These are phyloP conservation scores for Hysterangium stoloniferum DNA, from an alignment of 768 basidiomycete genomes.

Conservation along the genomic window DNA sequence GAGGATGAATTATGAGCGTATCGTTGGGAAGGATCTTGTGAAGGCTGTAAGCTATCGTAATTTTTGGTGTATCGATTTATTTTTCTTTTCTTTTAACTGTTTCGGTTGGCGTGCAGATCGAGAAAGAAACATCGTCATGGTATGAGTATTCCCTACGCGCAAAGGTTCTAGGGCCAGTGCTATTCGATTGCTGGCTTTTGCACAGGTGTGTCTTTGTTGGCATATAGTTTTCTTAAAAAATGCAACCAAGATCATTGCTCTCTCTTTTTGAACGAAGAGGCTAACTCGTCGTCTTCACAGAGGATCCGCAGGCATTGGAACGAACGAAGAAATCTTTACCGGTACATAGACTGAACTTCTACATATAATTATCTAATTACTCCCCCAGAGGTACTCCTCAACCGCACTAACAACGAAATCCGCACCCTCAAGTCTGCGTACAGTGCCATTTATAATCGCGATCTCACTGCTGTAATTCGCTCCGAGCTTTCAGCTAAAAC, in stretches of 20 bases:
- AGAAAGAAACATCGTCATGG: conserved; percentile 12
- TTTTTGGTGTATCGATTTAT: neutral
- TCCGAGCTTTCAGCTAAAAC: neutral
- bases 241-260: no score
- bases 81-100: neutral
- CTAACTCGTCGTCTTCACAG: neutral
- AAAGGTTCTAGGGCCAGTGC: conserved; percentile 8
- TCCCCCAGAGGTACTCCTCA: conserved; percentile 30
- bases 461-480: conserved; percentile 21
- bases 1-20: conserved; percentile 1
- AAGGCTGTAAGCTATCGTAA: conserved; percentile 1
- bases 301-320: conserved; percentile 6
- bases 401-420: conserved; percentile 27
- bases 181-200: conserved; percentile 10
- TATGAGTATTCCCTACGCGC: conserved; percentile 8
- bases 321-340: conserved; percentile 10
- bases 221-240: no score
- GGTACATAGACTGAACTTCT: neutral
- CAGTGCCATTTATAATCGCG: conserved; percentile 27
- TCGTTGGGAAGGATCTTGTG: conserved; percentile 1
- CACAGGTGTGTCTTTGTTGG: conserved; percentile 4
- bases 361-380: neutral
- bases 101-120: neutral
- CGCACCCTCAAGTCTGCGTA: conserved; percentile 25
- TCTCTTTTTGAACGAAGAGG: no score